phyloP scores from a whole-genome alignment of 805 yeast species.

The Saccharomyces paradoxus region DNA sequence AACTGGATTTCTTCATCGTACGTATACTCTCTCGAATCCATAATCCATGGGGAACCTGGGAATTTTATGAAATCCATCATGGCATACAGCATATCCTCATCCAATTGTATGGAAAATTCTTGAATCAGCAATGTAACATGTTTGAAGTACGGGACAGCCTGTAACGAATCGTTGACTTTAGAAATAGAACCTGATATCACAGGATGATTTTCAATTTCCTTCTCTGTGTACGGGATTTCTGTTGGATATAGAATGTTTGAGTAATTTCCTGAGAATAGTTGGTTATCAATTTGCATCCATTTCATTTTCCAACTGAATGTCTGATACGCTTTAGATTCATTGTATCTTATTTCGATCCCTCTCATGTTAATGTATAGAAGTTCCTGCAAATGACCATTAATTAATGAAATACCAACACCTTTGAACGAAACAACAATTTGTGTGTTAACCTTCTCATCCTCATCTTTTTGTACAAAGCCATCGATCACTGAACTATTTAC shows the following conservation, averaged over 20 bases:
- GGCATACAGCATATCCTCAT: constrained; percentile 85
- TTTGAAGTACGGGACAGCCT: constrained; percentile 84
- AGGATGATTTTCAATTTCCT: constrained; percentile 84
- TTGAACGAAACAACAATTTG: constrained; percentile 55
- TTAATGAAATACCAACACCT: constrained; percentile 82
- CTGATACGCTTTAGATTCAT: constrained; percentile 78
- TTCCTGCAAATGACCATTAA: constrained; percentile 65
- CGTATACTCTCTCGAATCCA: constrained; percentile 33
- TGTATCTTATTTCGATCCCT: constrained; percentile 73
- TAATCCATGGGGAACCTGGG: constrained; percentile 75
- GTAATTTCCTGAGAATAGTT: constrained; percentile 75
- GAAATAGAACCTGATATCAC: constrained; percentile 81
- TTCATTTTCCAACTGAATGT: constrained; percentile 72
- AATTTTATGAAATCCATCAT: constrained; percentile 69
- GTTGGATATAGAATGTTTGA: constrained; percentile 88
- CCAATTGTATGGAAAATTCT: constrained; percentile 86
- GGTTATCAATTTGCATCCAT: constrained; percentile 94
- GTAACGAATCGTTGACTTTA: constrained; percentile 76
- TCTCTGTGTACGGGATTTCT: constrained; percentile 73
- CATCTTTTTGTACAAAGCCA: constrained; percentile 45
- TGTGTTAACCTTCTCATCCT: constrained; percentile 30
- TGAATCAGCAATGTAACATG: constrained; percentile 85
- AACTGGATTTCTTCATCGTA: constrained; percentile 59
- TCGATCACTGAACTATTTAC: constrained; percentile 31
- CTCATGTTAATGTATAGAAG: constrained; percentile 73